phyloP scores from a whole-genome alignment of 2,329 filamentous ascomycete genomes.

The Lasiodiplodia theobromae region DNA sequence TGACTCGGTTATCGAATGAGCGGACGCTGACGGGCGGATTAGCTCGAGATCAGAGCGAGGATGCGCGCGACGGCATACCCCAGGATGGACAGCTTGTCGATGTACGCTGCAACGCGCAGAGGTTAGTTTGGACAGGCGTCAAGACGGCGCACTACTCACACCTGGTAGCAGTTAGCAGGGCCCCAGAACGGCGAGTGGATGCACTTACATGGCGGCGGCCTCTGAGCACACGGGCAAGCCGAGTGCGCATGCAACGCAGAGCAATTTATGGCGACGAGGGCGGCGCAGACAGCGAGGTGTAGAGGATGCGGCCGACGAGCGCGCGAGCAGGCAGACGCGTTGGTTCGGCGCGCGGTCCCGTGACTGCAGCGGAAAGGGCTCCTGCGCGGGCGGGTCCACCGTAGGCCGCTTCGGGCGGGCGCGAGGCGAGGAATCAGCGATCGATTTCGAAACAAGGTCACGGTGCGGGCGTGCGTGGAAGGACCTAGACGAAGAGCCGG shows the following conservation, averaged over 20 bases:
- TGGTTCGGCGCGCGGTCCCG: background rate
- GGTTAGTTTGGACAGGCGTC: conserved; percentile 10
- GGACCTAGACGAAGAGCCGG: conserved; percentile 17
- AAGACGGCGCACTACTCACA: conserved; percentile 14
- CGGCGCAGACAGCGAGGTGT: background rate
- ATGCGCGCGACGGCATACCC: conserved; percentile 59
- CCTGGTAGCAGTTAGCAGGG: conserved; percentile 24
- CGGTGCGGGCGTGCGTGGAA: conserved; percentile 22
- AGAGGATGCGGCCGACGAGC: background rate
- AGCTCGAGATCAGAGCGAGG: background rate
- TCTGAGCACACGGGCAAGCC: conserved; percentile 6
- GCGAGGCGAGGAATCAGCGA: conserved; percentile 22
- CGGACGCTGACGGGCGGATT: conserved; percentile 61
- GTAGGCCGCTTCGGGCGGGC: conserved; percentile 12
- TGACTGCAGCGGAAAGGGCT: conserved; percentile 7
- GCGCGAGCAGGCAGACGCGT: conserved; percentile 12
- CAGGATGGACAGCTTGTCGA: conserved; percentile 87
- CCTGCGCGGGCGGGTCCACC: background rate
- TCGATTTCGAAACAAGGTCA: conserved; percentile 9
- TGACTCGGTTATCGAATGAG: conserved; percentile 79
- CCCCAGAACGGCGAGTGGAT: background rate
- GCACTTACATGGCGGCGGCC: conserved; percentile 20
- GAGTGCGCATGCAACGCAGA: background rate
- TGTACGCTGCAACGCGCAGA: conserved; percentile 66
- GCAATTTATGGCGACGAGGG: background rate